Base-by-base conservation (phyloP, 2,329 filamentous ascomycete species). In the Cercospora zeae-maydis region DNA sequence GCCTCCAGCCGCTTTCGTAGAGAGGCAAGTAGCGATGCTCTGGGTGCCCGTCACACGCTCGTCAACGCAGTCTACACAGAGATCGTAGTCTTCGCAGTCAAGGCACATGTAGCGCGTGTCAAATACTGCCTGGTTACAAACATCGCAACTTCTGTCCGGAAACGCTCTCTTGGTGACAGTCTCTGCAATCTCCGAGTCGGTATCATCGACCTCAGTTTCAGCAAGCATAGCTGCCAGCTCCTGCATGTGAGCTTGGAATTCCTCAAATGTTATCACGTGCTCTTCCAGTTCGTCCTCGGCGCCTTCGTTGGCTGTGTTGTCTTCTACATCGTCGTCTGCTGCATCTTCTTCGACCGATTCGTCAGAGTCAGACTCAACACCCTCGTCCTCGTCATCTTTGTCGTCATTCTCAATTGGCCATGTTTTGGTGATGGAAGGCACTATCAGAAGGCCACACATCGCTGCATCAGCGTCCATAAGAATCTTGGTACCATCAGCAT, bases 81-180 rank as follows among this genome's bases (percentile, higher is more conserved):
- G 55, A 34, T 62, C 60, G 16, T 52, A 62, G 10, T 52, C 54
- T 4, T 51, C 24, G 30, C 60, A 62, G 45, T 54, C 55, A 21
- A 62, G 27, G 24, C 53, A 62, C 1, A 33, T 42, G 30, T 62
- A 59, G 16, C 60, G 55, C 13, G 27, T 31, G 14, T 59, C 39
- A 21, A 30, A 54, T 34, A 62, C 14, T 13, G 33, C 4, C 33
- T 54, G 16, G 14, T 42, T 19, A 45, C 60, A 62, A 11, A 33
- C 21, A 34, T 34, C 30, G n/a, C 49, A 53, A 2, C 9, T 27
- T 53, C 33, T 53, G 49, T 53, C 49, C 27, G n/a, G 49, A 13
- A 53, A 53, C 1, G 24, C 31, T 21, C 49, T 53, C 30, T 14
- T 34, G 11, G 31, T 53, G 27, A 34, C 31, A 34, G 49, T 53